These are phyloP conservation scores for Populus alba DNA, from an alignment of 345 rosid species.

Conservation along the genomic window DNA sequence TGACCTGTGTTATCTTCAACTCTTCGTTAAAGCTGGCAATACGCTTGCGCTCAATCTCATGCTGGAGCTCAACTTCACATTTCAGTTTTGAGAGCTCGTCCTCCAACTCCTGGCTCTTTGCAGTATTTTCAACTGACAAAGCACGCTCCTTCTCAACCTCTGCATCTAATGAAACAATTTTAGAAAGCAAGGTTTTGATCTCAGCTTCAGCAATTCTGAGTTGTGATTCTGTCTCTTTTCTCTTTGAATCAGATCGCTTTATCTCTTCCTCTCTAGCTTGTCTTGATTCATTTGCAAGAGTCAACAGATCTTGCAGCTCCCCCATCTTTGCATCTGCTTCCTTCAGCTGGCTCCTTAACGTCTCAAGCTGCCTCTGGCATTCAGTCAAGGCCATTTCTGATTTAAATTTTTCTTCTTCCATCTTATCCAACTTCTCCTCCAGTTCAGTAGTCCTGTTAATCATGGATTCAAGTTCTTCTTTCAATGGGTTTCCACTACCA, in stretches of 20 bases:
- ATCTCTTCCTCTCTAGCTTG: constrained; percentile 49
- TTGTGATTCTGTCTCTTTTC: constrained; percentile 49
- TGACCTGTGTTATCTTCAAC: constrained; percentile 63
- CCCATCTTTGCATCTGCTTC: constrained; percentile 43
- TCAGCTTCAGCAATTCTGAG: constrained; percentile 51
- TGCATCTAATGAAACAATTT: constrained; percentile 43
- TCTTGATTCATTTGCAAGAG: constrained; percentile 41
- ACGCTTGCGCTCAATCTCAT: constrained; percentile 30
- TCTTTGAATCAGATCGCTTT: constrained; percentile 36
- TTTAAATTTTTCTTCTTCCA: constrained; percentile 54
- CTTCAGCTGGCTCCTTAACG: constrained; percentile 37
- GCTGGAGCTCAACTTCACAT: constrained; percentile 39
- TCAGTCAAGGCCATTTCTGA: constrained; percentile 45
- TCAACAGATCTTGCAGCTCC: constrained; percentile 42
- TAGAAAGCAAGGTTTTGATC: constrained; percentile 43
- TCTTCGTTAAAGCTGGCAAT: constrained; percentile 37
- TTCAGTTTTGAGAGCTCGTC: constrained; percentile 56
- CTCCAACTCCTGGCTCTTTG: constrained; percentile 43
- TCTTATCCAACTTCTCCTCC: constrained; percentile 55
- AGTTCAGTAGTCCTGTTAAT: constrained; percentile 51
- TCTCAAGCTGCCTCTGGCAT: constrained; percentile 47
- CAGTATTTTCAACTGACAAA: constrained; percentile 23
- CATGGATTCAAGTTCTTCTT: constrained; percentile 49
- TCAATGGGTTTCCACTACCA: constrained; percentile 30
- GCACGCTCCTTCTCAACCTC: constrained; percentile 30